Conservation (phyloP, 73 alveolate genomes). For the Stentor coeruleus region DNA sequence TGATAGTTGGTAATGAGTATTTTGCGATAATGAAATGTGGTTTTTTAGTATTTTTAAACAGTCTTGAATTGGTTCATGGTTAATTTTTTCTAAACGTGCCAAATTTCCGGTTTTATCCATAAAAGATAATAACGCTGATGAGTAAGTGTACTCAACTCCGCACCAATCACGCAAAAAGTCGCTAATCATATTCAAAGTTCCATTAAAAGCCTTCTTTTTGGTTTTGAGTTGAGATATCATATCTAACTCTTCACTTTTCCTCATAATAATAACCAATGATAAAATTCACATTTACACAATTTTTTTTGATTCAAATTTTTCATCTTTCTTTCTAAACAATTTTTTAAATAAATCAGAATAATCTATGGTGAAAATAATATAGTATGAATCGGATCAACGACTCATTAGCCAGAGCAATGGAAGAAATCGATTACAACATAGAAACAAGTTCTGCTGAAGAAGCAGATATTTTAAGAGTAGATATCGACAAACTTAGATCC, state of each 20-base stretch:
- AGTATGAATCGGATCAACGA: too few species aligned
- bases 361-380: too few species aligned
- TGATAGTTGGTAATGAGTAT: not conserved
- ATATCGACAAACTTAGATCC: slow-evolving; percentile 12
- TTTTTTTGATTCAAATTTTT: too few species aligned
- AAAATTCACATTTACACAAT: too few species aligned
- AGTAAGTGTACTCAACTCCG: not conserved
- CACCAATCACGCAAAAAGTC: not conserved
- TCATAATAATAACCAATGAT: too few species aligned
- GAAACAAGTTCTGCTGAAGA: not conserved
- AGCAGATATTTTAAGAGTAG: not conserved
- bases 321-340: too few species aligned
- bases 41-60: too few species aligned
- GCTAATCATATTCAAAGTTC: not conserved
- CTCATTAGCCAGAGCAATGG: not conserved
- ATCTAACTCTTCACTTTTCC: too few species aligned
- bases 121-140: not conserved
- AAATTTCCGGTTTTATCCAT: not conserved
- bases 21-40: not conserved
- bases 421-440: not conserved
- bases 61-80: not conserved
- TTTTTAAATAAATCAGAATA: too few species aligned
- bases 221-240: too few species aligned
- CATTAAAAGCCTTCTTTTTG: not conserved
- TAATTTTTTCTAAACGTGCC: not conserved